Conservation (phyloP, 2,329 filamentous ascomycete genomes). For the Herpotrichia juniperi region DNA sequence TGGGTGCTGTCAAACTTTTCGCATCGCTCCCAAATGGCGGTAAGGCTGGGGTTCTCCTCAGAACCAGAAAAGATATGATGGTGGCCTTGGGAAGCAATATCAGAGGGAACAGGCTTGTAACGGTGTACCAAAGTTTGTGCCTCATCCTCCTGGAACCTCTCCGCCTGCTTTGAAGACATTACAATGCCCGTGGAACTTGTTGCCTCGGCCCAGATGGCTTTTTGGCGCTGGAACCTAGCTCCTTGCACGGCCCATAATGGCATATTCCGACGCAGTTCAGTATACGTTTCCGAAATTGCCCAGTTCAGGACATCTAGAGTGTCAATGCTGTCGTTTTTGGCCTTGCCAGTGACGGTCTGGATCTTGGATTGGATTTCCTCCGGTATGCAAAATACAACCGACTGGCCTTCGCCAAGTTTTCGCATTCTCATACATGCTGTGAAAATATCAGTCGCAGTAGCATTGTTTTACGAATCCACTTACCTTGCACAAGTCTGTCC, state of each 20-base stretch:
- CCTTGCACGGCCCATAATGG: conserved; percentile 69
- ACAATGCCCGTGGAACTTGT: conserved; percentile 40
- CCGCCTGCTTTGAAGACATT: conserved; percentile 36
- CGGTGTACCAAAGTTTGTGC: conserved; percentile 58
- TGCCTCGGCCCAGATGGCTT: too few relatives aligned
- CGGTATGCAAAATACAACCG: conserved; percentile 65
- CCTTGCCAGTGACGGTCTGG: conserved; percentile 20
- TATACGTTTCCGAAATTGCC: conserved; percentile 64
- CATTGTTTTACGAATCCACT: conserved; percentile 13
- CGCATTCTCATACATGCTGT: conserved; percentile 70
- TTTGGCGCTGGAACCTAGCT: conserved; percentile 53
- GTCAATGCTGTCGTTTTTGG: conserved; percentile 38
- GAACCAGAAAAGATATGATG: conserved; percentile 17
- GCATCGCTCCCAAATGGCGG: conserved; percentile 26
- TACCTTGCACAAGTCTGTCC: conserved; percentile 72
- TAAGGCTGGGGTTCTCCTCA: conserved; percentile 25
- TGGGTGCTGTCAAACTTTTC: conserved; percentile 31
- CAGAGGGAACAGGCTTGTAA: conserved; percentile 51
- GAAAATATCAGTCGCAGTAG: conserved; percentile 15
- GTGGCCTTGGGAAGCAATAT: neutral
- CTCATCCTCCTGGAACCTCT: conserved; percentile 62
- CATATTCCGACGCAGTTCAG: conserved; percentile 56
- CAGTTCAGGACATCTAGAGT: conserved; percentile 65
- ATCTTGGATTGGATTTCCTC: conserved; percentile 66
- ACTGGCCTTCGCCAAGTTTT: conserved; percentile 70